Base-by-base conservation (phyloP, 352 stramenopile species). In the Globisporangium irregulare region DNA sequence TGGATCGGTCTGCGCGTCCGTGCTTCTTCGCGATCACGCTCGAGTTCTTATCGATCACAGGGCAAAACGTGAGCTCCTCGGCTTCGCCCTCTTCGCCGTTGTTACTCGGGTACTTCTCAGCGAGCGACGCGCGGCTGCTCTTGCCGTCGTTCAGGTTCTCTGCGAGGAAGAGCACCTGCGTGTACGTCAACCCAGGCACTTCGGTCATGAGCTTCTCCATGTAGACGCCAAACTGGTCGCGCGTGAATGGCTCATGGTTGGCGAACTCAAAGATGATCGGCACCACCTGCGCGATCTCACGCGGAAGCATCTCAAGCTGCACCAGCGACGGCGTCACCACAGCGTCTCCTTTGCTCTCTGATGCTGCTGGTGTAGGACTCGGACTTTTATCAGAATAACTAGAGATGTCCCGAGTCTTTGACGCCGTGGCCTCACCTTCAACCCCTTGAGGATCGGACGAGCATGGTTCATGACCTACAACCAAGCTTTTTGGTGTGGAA, bases 31-130 rank as follows among this genome's bases (percentile, higher is more conserved):
- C 82, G 38, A 92, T 84, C 55, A 67, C 65, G 50, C 73, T 73
- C 20, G 86, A 94, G 59, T 91, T 90, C 67, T 81, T 86, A 72
- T 92, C 79, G 68, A 94, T 93, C 2, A 70, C 64, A 1, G 86
- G 86, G 14, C 68, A 72, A 59, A 93, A 91, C n/a, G 86, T 94
- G 55, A 92, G 66, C 56, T 94, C 80, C 4, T 76, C 64, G 24
- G 75, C 60, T 20, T 89, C 76, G 5, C 64, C 66, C 24, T 62
- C 69, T 55, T n/a, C 67, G 74, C 24, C 32, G 38, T 36, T 74
- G 66, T 18, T 76, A 61, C 43, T 74, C 32, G 34, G 67, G 61
- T 34, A 7, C 2, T 25, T 54, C 7, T 62, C 54, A 20, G 34
- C n/a, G 8, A n/a, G 27, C 60, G 66, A 51, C 69, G 67, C 9